Evolutionary conservation across 2,329 filamentous ascomycete genomes (phyloP).

Genomic region (Sodiomyces alkalinus): DNA sequence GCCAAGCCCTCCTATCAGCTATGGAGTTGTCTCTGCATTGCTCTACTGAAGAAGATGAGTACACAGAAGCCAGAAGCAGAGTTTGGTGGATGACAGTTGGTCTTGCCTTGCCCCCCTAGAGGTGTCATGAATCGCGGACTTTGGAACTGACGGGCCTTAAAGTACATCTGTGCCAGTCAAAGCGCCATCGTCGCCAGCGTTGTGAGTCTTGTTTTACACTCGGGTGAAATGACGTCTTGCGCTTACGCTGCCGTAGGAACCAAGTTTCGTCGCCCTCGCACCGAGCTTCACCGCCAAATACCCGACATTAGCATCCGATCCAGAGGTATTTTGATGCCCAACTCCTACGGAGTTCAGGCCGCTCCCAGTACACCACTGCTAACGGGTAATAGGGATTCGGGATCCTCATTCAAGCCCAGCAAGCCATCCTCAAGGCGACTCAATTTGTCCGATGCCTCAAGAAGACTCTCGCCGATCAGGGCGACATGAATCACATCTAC

Average conservation of each 20-base stretch:
- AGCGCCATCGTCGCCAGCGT: slow-evolving; percentile 34
- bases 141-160: neutral
- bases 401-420: slow-evolving; percentile 29
- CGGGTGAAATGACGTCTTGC: slow-evolving; percentile 3
- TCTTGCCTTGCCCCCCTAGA: neutral
- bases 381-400: slow-evolving; percentile 20
- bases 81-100: slow-evolving; percentile 38
- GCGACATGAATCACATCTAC: slow-evolving; percentile 23
- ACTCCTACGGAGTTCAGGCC: neutral
- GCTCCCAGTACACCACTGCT: too few species aligned
- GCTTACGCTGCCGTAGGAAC: slow-evolving; percentile 16
- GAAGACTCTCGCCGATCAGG: slow-evolving; percentile 20
- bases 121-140: neutral
- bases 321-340: slow-evolving; percentile 17
- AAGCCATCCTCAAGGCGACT: slow-evolving; percentile 29
- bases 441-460: slow-evolving; percentile 33
- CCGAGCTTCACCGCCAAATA: slow-evolving; percentile 28
- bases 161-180: slow-evolving; percentile 35
- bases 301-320: slow-evolving; percentile 24
- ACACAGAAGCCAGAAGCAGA: slow-evolving; percentile 27
- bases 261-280: slow-evolving; percentile 25
- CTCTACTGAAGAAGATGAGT: slow-evolving; percentile 21
- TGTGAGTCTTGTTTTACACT: slow-evolving; percentile 13
- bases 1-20: slow-evolving; percentile 29
- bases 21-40: slow-evolving; percentile 28